Evolutionary conservation across 306 rosid genomes (phyloP).

Genomic region (Sicyos edulis): DNA sequence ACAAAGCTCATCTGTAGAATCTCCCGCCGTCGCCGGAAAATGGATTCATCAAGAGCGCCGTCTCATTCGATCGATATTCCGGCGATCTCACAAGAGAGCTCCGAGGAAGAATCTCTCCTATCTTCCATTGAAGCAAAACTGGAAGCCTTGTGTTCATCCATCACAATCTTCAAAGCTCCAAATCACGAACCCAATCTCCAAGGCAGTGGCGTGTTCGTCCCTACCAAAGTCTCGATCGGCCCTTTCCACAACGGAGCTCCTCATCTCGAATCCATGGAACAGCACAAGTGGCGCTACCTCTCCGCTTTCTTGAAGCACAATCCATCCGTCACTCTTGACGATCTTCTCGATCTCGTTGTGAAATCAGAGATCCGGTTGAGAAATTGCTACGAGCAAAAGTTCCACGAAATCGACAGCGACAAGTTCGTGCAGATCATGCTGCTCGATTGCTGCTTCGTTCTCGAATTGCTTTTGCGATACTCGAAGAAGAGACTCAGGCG

Average conservation of each 20-base stretch:
- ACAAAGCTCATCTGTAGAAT: background rate
- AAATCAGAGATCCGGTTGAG: slow-evolving; percentile 38
- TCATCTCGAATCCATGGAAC: slow-evolving; percentile 23
- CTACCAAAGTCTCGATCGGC: slow-evolving; percentile 42
- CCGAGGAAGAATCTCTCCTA: slow-evolving; percentile 26
- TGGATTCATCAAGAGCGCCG: background rate
- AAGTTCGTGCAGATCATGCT: slow-evolving; percentile 41
- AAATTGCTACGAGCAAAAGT: slow-evolving; percentile 29
- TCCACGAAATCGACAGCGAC: background rate
- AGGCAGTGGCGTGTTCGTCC: slow-evolving; percentile 21
- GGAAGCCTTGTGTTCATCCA: slow-evolving; percentile 32
- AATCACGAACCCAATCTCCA: background rate
- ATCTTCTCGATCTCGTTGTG: slow-evolving; percentile 32
- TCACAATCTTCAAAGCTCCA: slow-evolving; percentile 39
- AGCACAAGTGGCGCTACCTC: slow-evolving; percentile 45
- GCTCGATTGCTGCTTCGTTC: slow-evolving; percentile 53
- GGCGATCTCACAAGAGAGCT: background rate
- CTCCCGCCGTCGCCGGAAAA: background rate
- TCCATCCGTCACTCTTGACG: slow-evolving; percentile 29
- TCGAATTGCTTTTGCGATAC: slow-evolving; percentile 45
- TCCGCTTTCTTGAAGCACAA: slow-evolving; percentile 38
- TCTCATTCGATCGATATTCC: background rate
- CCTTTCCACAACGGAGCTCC: slow-evolving; percentile 34
- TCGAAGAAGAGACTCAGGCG: slow-evolving; percentile 34
- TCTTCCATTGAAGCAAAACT: slow-evolving; percentile 38